Evolutionary conservation across 1,139 yeast species (phyloP).

Genomic region (Nakaseomyces uthaithaninus): DNA sequence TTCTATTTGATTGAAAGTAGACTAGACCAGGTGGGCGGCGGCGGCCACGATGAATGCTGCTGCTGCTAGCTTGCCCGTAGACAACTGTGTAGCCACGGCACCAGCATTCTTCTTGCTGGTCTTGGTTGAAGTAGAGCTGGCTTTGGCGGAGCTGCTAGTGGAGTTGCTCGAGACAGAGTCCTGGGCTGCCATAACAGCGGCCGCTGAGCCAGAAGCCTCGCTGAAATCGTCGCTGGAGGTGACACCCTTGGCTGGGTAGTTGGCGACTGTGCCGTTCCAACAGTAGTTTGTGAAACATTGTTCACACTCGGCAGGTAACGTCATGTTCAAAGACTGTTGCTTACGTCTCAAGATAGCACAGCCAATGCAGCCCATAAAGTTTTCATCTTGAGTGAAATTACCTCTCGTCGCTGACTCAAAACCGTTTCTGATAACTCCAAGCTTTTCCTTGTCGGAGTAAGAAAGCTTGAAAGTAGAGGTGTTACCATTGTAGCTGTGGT

Average conservation of each 20-base stretch:
- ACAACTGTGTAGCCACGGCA: not conserved
- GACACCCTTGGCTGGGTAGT: slow-evolving; percentile 6
- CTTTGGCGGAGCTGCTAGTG: slow-evolving; percentile 17
- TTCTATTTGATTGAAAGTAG: no score
- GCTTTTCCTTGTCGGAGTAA: slow-evolving; percentile 50
- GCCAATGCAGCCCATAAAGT: slow-evolving; percentile 72
- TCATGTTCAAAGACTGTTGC: slow-evolving; percentile 57
- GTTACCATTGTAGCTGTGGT: slow-evolving; percentile 59
- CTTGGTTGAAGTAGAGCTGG: slow-evolving; percentile 41
- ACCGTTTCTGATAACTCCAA: slow-evolving; percentile 62
- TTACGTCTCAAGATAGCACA: slow-evolving; percentile 82
- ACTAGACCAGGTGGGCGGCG: slow-evolving; percentile 1
- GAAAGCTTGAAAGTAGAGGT: slow-evolving; percentile 59
- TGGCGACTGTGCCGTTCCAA: slow-evolving; percentile 54
- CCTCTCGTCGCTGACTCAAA: slow-evolving; percentile 65
- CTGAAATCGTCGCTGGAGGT: slow-evolving; percentile 1
- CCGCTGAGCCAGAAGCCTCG: slow-evolving; percentile 6
- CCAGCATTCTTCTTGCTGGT: slow-evolving; percentile 6
- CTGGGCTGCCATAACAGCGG: slow-evolving; percentile 21
- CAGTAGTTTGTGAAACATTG: slow-evolving; percentile 66
- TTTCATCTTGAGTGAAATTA: slow-evolving; percentile 60
- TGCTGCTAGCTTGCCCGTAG: slow-evolving; percentile 1
- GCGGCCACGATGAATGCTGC: not conserved
- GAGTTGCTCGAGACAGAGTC: slow-evolving; percentile 11
- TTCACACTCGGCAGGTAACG: slow-evolving; percentile 62